Evolutionary conservation across 2,329 filamentous ascomycete species (phyloP).

Genomic region (Phyllosticta ampelicida): DNA sequence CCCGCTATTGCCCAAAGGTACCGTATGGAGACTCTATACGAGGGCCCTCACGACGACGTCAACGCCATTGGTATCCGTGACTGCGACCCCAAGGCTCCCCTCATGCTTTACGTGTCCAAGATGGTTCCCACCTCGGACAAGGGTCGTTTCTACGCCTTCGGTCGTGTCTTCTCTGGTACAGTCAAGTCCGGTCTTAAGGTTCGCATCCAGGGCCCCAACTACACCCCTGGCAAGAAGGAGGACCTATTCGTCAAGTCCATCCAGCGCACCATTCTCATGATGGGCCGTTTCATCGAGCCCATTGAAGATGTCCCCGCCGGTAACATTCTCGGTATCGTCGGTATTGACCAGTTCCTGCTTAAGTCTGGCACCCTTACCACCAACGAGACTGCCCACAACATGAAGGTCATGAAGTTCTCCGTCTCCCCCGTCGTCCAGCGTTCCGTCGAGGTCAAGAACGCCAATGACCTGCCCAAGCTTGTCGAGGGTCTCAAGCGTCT

Average conservation of each 20-base stretch:
- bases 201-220: constrained; percentile 99
- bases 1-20: constrained; percentile 93
- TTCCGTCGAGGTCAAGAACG: constrained; percentile 99
- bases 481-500: constrained; percentile 99
- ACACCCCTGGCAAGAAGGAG: constrained; percentile 95
- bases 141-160: constrained; percentile 99
- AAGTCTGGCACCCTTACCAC: constrained; percentile 99
- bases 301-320: constrained; percentile 98
- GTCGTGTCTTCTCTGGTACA: constrained; percentile 99
- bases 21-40: constrained; percentile 97
- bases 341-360: constrained; percentile 99
- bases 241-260: constrained; percentile 99
- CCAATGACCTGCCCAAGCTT: constrained; percentile 97
- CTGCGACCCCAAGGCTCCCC: constrained; percentile 93
- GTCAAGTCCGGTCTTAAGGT: constrained; percentile 97
- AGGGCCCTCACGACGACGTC: constrained; percentile 89
- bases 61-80: constrained; percentile 94
- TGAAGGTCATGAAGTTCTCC: constrained; percentile 99
- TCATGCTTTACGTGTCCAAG: constrained; percentile 99
- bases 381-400: constrained; percentile 94
- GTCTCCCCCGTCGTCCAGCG: constrained; percentile 98
- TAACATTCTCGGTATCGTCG: constrained; percentile 99
- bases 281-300: constrained; percentile 98
- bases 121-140: constrained; percentile 99
- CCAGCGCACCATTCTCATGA: constrained; percentile 99